Evolutionary conservation across 2,329 filamentous ascomycete genomes (phyloP).

Genomic region (Thielaviopsis populi): DNA sequence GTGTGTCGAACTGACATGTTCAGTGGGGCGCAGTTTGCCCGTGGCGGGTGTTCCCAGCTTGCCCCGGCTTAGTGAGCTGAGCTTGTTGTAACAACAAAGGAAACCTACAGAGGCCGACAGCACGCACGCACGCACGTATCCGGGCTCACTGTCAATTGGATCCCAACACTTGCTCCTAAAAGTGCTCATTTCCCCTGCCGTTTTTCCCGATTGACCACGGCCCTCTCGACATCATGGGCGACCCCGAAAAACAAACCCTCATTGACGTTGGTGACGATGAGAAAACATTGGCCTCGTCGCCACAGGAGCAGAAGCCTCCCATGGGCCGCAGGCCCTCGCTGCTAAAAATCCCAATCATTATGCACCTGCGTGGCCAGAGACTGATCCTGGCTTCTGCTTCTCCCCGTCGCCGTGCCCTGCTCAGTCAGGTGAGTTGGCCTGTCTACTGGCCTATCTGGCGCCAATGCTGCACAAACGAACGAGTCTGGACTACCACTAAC

Average conservation of each 20-base stretch:
- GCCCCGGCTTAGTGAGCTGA: not conserved
- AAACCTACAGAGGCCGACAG: not conserved
- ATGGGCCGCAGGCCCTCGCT: constrained; percentile 42
- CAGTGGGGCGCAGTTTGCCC: constrained; percentile 1
- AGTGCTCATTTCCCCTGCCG: not conserved
- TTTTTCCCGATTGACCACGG: not conserved
- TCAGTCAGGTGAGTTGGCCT: constrained; percentile 43
- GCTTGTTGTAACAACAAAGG: not conserved
- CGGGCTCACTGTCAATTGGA: not conserved
- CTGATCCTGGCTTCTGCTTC: constrained; percentile 85
- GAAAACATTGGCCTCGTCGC: not conserved
- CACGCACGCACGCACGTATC: not conserved
- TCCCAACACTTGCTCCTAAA: not conserved
- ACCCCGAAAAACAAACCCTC: constrained; percentile 16
- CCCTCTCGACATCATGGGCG: constrained; percentile 6
- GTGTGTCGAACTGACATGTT: not conserved
- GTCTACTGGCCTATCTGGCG: not conserved
- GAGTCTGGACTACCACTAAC: not conserved
- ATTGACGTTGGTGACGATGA: constrained; percentile 13
- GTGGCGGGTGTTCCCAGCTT: not conserved
- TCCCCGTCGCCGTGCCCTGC: constrained; percentile 66
- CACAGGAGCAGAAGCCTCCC: constrained; percentile 19
- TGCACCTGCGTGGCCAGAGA: constrained; percentile 58
- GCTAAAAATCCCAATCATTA: constrained; percentile 66
- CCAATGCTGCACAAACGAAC: not conserved